A percentile compares a stretch with the other conserved stretches of the same genome.
Conservation (phyloP, 306 rosid species). For the Prinsepia uniflora region DNA sequence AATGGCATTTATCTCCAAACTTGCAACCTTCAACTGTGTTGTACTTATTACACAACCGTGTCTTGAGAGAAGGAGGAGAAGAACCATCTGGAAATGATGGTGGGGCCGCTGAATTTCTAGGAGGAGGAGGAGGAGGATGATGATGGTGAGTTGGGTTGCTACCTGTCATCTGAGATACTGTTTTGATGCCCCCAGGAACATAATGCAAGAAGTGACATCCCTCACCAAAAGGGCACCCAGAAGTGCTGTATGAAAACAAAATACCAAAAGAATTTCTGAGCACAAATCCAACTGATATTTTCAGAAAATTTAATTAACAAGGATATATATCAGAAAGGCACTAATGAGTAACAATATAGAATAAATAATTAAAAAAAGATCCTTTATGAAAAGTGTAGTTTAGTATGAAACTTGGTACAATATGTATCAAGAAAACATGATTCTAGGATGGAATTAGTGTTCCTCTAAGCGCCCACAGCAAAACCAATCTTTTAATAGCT, state of each 20-base stretch:
- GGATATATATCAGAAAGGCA: not conserved
- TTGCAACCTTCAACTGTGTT: slow-evolving; percentile 82
- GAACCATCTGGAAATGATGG: slow-evolving; percentile 69
- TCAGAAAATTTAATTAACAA: not conserved
- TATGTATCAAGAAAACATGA: not conserved
- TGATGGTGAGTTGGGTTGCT: slow-evolving; percentile 49
- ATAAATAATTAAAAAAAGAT: not conserved
- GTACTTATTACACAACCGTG: slow-evolving; percentile 74
- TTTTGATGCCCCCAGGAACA: slow-evolving; percentile 83
- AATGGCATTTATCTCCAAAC: slow-evolving; percentile 81
- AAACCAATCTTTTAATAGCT: not conserved
- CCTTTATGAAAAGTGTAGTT: not conserved
- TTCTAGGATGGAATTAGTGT: not conserved
- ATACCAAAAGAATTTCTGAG: not conserved
- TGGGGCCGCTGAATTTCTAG: slow-evolving; percentile 48
- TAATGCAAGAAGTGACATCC: slow-evolving; percentile 80
- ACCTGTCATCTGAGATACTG: slow-evolving; percentile 65
- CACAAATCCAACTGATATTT: not conserved
- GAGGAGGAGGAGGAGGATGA: slow-evolving; percentile 36
- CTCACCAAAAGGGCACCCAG: slow-evolving; percentile 96
- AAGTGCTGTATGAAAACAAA: slow-evolving; percentile 58
- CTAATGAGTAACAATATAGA: not conserved
- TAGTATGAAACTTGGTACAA: not conserved
- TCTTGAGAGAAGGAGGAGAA: slow-evolving; percentile 72
- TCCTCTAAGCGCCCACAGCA: not conserved